These are phyloP conservation scores for Chimonanthus praecox DNA, from an alignment of 164 flowering plant species.

Conservation along the genomic window DNA sequence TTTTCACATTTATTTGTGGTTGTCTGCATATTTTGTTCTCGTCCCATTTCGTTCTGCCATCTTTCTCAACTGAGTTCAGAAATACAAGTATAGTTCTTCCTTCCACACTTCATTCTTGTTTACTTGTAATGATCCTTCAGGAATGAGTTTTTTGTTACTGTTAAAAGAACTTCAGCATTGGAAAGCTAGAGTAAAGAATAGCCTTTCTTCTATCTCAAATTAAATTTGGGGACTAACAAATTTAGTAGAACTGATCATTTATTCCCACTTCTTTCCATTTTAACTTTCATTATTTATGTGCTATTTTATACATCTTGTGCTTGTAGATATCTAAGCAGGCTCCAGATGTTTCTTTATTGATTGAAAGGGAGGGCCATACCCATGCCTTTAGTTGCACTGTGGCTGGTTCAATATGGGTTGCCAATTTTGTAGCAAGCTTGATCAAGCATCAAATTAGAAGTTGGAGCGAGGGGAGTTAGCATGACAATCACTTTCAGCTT, in stretches of 20 bases:
- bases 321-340: conserved; percentile 60
- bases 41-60: neutral
- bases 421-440: conserved; percentile 56
- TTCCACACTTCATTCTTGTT: too few species aligned
- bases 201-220: too few species aligned
- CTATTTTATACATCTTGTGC: neutral
- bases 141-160: too few species aligned
- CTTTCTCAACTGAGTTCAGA: neutral
- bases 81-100: too few species aligned
- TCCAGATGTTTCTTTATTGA: conserved; percentile 38
- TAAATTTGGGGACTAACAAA: too few species aligned
- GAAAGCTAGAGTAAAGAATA: too few species aligned
- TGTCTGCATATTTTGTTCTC: neutral
- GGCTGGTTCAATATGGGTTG: conserved; percentile 86
- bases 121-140: too few species aligned
- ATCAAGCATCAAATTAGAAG: conserved; percentile 29
- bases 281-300: neutral
- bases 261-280: neutral
- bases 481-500: too few species aligned
- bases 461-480: conserved; percentile 1
- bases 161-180: too few species aligned
- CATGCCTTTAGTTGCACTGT: conserved; percentile 76
- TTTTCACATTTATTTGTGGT: too few species aligned
- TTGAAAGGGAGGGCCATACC: conserved; percentile 78
- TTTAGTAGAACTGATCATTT: too few species aligned